phyloP scores from a whole-genome alignment of 176 grass and related monocot species.

The Oryza longistaminata region DNA sequence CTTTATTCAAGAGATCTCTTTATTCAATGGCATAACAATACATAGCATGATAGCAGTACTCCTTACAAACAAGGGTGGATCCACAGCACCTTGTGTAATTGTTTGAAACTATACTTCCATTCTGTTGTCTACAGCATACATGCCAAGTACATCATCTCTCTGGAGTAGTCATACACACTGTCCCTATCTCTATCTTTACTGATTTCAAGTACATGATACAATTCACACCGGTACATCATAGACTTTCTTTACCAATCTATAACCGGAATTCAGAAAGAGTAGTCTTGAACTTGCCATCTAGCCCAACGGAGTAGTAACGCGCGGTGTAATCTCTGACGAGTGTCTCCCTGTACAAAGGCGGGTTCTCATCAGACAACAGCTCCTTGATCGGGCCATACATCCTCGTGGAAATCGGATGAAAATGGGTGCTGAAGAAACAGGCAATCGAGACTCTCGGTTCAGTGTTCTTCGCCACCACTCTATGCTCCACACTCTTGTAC shows the following conservation, averaged over 20 bases:
- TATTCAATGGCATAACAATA: background rate
- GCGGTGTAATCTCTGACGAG: slow-evolving; percentile 40
- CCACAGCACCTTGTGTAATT: background rate
- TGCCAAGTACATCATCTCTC: background rate
- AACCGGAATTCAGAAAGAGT: slow-evolving; percentile 41
- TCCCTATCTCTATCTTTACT: too few species aligned
- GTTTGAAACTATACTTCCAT: background rate
- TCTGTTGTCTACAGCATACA: background rate
- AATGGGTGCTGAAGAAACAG: slow-evolving; percentile 56
- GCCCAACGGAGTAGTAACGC: slow-evolving; percentile 32
- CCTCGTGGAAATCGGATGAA: slow-evolving; percentile 40
- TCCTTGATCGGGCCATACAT: slow-evolving; percentile 71
- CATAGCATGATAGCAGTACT: background rate
- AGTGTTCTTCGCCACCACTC: slow-evolving; percentile 49
- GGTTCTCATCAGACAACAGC: slow-evolving; percentile 44
- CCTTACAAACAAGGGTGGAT: too few species aligned
- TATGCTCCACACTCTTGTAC: slow-evolving; percentile 62
- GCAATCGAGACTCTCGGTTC: slow-evolving; percentile 49
- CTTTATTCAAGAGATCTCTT: background rate
- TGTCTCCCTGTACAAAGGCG: slow-evolving; percentile 42
- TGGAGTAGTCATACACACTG: background rate
- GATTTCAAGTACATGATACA: background rate
- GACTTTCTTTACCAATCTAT: slow-evolving; percentile 10
- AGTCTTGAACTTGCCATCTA: slow-evolving; percentile 41
- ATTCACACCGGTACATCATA: too few species aligned